Conservation (phyloP, 2,329 filamentous ascomycete species). For the Monosporascus cannonballus region DNA sequence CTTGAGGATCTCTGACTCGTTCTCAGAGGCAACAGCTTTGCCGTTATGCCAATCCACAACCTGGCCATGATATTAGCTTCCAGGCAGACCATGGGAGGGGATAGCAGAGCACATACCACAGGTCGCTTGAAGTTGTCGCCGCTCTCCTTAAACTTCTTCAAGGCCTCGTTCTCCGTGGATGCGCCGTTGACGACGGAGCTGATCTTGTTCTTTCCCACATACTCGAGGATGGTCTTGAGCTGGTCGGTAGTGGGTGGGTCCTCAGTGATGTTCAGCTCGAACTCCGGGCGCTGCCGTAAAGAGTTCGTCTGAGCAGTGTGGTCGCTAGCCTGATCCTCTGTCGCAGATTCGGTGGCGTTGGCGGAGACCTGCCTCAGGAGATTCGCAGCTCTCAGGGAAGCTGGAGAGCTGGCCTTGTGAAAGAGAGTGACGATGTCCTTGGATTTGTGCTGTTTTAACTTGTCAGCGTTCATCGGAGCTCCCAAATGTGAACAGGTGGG, state of each 20-base stretch:
- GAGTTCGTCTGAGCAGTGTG: slow-evolving; percentile 52
- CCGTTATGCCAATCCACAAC: slow-evolving; percentile 93
- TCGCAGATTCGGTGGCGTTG: slow-evolving; percentile 59
- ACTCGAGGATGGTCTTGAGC: slow-evolving; percentile 76
- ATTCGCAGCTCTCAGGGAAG: slow-evolving; percentile 67
- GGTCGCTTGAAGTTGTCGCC: slow-evolving; percentile 65
- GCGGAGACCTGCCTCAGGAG: slow-evolving; percentile 77
- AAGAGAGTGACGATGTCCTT: slow-evolving; percentile 94
- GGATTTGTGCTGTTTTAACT: slow-evolving; percentile 57
- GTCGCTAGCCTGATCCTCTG: slow-evolving; percentile 67
- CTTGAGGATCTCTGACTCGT: slow-evolving; percentile 84
- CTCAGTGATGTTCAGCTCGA: slow-evolving; percentile 83
- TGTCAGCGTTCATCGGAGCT: background rate
- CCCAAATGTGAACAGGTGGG: background rate
- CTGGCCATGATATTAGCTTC: slow-evolving; percentile 28
- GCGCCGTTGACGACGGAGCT: slow-evolving; percentile 66
- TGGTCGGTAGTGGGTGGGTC: slow-evolving; percentile 75
- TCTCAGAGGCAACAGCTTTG: slow-evolving; percentile 68
- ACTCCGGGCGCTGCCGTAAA: slow-evolving; percentile 53
- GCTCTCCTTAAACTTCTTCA: slow-evolving; percentile 71
- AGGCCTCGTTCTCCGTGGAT: slow-evolving; percentile 65
- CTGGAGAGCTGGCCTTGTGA: slow-evolving; percentile 70
- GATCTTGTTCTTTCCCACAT: slow-evolving; percentile 61
- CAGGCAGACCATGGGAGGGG: background rate
- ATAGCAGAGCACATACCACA: slow-evolving; percentile 51